Evolutionary conservation across 192 early-diverging fungal species (phyloP), one percentile per base, ranked within the genome.

Genomic region (Fimicolochytrium jonesii): DNA sequence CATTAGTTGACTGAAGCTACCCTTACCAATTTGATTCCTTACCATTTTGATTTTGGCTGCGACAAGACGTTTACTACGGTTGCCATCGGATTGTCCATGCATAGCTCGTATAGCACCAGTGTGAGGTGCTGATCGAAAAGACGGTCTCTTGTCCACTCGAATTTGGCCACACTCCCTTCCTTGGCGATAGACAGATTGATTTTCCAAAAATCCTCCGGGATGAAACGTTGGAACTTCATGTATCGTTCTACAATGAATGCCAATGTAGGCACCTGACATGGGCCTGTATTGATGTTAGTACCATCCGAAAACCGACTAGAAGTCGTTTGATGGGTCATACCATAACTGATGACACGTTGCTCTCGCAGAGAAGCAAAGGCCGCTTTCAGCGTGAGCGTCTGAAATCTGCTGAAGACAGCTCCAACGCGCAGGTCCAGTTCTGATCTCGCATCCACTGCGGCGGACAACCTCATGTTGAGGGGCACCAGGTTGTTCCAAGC

Each of bases 201-300:
- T 36, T 85, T 84, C 96, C 96, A 99, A 64, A 96, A 97, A 5
- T 62, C 56, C 67, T 99, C 96, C n/a, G 88, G 78, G 0, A 88
- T 77, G 78, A 99, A 99, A 25, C 74, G 74, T 44, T 90, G 78
- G 5, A 85, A 79, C 49, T 84, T 79, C 39, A 81, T 64, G 61
- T 82, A 96, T 55, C 87, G 85, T 51, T 94, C 90, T 6, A 98
- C 95, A 5, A 98, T 86, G 71, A 98, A 98, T 0, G 94, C 96
- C 11, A 98, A 59, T 0, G 94, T 97, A 2, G 95, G 95, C 44
- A 98, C 95, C 71, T 98, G 96, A 69, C 96, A 98, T 10, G 90
- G 80, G 5, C 94, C 89, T 89, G 23, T 11, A 4, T 10, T 20
- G 29, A 32, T n/a, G 35, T 44, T 23, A 32, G 6, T 55, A 13